Evolutionary conservation across 352 stramenopile genomes (phyloP).

Genomic region (Pythium folliculosum): DNA sequence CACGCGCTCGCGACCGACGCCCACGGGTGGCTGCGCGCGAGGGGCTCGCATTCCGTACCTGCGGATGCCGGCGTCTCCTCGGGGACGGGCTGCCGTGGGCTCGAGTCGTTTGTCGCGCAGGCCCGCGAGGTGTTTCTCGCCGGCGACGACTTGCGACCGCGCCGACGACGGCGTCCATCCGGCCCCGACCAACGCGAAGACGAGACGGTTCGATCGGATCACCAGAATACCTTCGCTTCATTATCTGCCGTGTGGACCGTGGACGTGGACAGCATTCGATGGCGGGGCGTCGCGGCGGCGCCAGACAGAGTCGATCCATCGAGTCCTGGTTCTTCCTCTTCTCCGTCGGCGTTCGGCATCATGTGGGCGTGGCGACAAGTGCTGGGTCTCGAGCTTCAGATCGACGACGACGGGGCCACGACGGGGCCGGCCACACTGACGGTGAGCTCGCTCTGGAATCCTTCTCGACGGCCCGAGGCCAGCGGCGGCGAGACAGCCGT

Average conservation of each 20-base stretch:
- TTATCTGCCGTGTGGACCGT: conserved; percentile 2
- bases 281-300: background rate
- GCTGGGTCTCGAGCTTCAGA: background rate
- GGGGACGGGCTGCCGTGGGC: conserved; percentile 1
- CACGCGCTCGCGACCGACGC: background rate
- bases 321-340: too few species aligned
- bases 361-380: conserved; percentile 17
- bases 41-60: background rate
- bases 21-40: background rate
- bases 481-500: background rate
- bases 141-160: background rate
- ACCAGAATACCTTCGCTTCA: background rate
- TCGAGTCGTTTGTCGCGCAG: conserved; percentile 22
- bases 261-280: conserved; percentile 2
- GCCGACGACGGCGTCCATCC: background rate
- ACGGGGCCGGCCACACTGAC: background rate
- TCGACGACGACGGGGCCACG: background rate
- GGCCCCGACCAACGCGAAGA: background rate
- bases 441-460: conserved; percentile 16
- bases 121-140: conserved; percentile 18
- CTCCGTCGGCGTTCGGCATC: conserved; percentile 19
- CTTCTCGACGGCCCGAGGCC: background rate
- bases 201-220: background rate
- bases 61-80: background rate
- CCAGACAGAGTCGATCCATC: background rate